These are phyloP conservation scores for Nephelium lappaceum DNA, from an alignment of 345 rosid genomes.

Conservation along the genomic window DNA sequence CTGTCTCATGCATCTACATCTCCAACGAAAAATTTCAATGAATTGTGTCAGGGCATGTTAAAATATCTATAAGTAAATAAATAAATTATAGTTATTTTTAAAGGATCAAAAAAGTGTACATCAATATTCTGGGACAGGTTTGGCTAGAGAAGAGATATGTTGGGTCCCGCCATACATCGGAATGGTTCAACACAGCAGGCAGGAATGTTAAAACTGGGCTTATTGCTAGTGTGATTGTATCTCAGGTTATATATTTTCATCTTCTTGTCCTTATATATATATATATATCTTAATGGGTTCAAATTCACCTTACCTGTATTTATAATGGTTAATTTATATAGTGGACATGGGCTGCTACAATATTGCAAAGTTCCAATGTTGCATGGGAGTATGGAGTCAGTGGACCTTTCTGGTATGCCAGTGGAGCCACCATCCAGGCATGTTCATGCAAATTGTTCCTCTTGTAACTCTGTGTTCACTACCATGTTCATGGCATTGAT, in stretches of 20 bases:
- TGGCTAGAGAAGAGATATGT: constrained; percentile 92
- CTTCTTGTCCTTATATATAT: background rate
- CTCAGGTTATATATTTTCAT: constrained; percentile 51
- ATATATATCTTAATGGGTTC: background rate
- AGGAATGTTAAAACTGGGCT: constrained; percentile 95
- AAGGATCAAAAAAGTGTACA: background rate
- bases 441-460: background rate
- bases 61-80: too few species aligned
- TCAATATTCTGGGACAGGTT: constrained; percentile 39
- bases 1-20: too few species aligned
- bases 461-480: background rate
- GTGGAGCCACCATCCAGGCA: constrained; percentile 97
- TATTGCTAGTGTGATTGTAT: constrained; percentile 90
- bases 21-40: too few species aligned
- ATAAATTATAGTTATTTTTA: too few species aligned
- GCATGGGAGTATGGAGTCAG: constrained; percentile 95
- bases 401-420: constrained; percentile 98
- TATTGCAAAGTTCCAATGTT: constrained; percentile 94
- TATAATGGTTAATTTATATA: constrained; percentile 18
- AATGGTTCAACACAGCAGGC: constrained; percentile 99
- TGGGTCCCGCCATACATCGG: constrained; percentile 83
- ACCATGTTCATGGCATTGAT: background rate
- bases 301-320: background rate
- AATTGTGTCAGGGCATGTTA: too few species aligned
- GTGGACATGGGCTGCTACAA: constrained; percentile 99